phyloP scores from a whole-genome alignment of 2,329 filamentous ascomycete genomes.

The Hypoxylon sp. region DNA sequence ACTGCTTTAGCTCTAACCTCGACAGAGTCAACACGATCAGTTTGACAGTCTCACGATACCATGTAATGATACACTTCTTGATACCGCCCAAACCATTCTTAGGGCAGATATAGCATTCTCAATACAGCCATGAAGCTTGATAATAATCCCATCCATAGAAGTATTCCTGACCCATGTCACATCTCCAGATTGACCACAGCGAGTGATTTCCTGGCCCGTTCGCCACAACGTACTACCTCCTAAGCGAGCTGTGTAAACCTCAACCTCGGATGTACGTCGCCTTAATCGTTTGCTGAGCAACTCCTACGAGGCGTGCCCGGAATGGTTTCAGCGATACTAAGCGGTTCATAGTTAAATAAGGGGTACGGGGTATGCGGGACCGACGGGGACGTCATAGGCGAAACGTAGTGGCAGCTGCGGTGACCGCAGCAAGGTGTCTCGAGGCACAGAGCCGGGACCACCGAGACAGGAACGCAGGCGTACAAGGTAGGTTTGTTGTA shows the following conservation, averaged over 20 bases:
- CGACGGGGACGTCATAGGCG: slow-evolving; percentile 23
- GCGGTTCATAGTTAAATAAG: slow-evolving; percentile 16
- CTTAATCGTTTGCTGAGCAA: slow-evolving; percentile 27
- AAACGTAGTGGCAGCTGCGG: slow-evolving; percentile 14
- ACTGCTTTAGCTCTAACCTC: slow-evolving; percentile 24
- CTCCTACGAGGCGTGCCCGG: slow-evolving; percentile 34
- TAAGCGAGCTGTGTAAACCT: neutral
- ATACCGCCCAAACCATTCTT: slow-evolving; percentile 20
- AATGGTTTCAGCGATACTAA: slow-evolving; percentile 24
- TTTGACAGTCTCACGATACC: slow-evolving; percentile 32
- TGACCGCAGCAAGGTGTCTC: slow-evolving; percentile 32
- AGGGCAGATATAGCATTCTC: slow-evolving; percentile 6
- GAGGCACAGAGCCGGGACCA: slow-evolving; percentile 36
- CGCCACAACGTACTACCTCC: neutral
- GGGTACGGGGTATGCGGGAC: slow-evolving; percentile 11
- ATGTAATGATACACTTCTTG: neutral
- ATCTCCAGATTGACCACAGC: neutral
- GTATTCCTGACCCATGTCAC: neutral
- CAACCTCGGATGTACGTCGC: neutral
- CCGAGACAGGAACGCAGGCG: slow-evolving; percentile 35
- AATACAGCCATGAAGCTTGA: neutral
- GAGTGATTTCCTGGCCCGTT: neutral
- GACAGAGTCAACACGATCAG: slow-evolving; percentile 17
- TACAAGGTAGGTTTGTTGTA: slow-evolving; percentile 29
- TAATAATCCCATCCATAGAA: neutral